These are phyloP conservation scores for Candida oleophila DNA, from an alignment of 805 yeast species.

Conservation along the genomic window DNA sequence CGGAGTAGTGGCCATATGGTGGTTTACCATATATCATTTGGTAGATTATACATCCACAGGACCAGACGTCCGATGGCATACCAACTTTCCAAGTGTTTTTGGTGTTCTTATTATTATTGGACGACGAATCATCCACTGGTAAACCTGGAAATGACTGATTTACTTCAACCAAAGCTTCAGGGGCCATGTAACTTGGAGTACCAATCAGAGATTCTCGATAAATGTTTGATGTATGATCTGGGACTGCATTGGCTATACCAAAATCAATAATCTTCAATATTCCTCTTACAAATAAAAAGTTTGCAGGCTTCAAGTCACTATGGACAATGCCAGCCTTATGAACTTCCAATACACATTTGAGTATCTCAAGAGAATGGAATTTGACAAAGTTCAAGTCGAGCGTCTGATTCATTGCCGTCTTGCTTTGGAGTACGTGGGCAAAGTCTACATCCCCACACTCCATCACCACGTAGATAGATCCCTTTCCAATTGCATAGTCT, in stretches of 20 bases:
- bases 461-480: constrained; percentile 74
- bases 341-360: constrained; percentile 83
- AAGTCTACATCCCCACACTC: constrained; percentile 93
- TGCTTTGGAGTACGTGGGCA: constrained; percentile 70
- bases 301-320: constrained; percentile 71
- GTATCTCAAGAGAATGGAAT: constrained; percentile 73
- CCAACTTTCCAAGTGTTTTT: constrained; percentile 72
- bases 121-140: constrained; percentile 6
- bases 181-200: constrained; percentile 97
- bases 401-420: constrained; percentile 40
- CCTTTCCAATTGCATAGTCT: constrained; percentile 68
- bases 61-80: constrained; percentile 95
- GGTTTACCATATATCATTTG: constrained; percentile 95
- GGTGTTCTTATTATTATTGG: not conserved
- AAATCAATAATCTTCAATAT: constrained; percentile 86
- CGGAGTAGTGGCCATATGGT: constrained; percentile 79
- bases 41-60: constrained; percentile 93
- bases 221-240: constrained; percentile 86
- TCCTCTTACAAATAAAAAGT: constrained; percentile 80
- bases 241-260: constrained; percentile 93
- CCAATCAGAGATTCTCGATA: constrained; percentile 91
- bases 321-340: constrained; percentile 85
- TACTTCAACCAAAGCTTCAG: constrained; percentile 80
- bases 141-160: constrained; percentile 30
- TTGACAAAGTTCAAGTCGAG: constrained; percentile 76